Evolutionary conservation across 306 rosid genomes (phyloP).

Genomic region (Vigna nakashimae): DNA sequence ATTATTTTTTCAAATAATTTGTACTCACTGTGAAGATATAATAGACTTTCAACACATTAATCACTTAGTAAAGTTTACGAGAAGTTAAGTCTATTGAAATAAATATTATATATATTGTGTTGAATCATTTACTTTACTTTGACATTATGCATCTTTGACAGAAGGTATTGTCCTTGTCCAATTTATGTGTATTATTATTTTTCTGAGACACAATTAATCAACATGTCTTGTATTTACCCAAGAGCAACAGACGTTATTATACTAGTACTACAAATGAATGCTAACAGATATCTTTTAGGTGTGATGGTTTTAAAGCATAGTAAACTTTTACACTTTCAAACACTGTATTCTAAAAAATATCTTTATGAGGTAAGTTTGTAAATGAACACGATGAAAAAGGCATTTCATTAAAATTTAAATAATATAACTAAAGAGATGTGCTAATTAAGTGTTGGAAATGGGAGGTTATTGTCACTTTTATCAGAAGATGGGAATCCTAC

Average conservation of each 20-base stretch:
- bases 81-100: no score
- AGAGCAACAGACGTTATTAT: neutral
- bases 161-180: neutral
- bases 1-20: no score
- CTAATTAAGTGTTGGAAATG: neutral
- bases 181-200: neutral
- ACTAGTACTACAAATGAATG: neutral
- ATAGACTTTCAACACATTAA: no score
- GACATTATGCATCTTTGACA: neutral
- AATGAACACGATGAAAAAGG: neutral
- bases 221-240: slow-evolving; percentile 3
- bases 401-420: neutral
- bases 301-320: neutral
- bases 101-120: neutral
- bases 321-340: neutral
- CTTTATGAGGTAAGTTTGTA: neutral
- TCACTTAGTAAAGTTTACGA: no score
- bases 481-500: neutral
- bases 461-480: neutral
- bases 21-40: no score
- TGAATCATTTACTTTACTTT: neutral
- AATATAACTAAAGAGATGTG: no score
- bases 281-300: neutral
- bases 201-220: neutral
- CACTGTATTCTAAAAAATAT: neutral